Conservation (phyloP, 495 filamentous ascomycete genomes). For the Jackrogersella minutella region DNA sequence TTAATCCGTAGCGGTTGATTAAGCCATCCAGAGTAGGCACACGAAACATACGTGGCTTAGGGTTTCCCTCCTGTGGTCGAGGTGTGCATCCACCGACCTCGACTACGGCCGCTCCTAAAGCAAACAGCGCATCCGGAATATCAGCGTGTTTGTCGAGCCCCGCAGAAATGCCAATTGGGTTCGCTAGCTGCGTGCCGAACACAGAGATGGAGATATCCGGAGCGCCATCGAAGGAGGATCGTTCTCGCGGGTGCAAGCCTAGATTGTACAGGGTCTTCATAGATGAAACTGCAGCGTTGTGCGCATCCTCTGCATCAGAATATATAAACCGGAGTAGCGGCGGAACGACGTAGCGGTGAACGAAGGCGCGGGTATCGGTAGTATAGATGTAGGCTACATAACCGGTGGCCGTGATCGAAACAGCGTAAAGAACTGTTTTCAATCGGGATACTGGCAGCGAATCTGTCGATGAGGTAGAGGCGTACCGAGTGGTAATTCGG, state of each 20-base stretch:
- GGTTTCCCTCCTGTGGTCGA: conserved; percentile 83
- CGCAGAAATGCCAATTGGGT: conserved; percentile 90
- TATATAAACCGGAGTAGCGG: conserved; percentile 74
- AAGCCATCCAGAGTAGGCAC: conserved; percentile 80
- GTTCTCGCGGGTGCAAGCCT: conserved; percentile 77
- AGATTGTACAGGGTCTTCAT: conserved; percentile 74
- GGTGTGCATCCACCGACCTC: conserved; percentile 94
- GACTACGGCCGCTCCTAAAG: conserved; percentile 80
- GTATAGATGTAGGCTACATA: conserved; percentile 72
- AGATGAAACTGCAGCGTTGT: conserved; percentile 73
- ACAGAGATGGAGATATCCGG: conserved; percentile 61
- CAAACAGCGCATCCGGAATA: conserved; percentile 81
- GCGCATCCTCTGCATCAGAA: conserved; percentile 90
- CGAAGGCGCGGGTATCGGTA: conserved; percentile 87
- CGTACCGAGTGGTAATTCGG: conserved; percentile 42
- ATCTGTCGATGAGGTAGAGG: conserved; percentile 51
- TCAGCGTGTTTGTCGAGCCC: conserved; percentile 95
- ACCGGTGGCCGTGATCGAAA: conserved; percentile 54
- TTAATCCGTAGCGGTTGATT: conserved; percentile 95
- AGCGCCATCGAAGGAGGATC: conserved; percentile 46
- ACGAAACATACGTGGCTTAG: conserved; percentile 86
- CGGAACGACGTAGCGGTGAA: conserved; percentile 83
- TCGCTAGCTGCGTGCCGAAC: conserved; percentile 79
- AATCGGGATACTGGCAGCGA: conserved; percentile 48
- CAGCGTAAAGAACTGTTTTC: conserved; percentile 63